Evolutionary conservation across 2,329 filamentous ascomycete species (phyloP).

Genomic region (Tolypocladium capitatum): DNA sequence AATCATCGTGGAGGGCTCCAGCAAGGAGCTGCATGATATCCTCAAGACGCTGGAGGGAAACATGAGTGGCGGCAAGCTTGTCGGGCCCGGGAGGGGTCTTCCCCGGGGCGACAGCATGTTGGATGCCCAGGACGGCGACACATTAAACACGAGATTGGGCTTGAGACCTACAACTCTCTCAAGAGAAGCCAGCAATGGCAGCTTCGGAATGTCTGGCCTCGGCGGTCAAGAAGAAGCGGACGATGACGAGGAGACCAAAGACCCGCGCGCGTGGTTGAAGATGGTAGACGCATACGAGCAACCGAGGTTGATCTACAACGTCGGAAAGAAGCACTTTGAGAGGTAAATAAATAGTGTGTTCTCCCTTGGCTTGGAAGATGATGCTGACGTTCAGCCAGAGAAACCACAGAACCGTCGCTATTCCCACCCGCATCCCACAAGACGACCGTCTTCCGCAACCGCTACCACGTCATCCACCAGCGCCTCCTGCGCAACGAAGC

Average conservation of each 20-base stretch:
- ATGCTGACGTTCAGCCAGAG: slow-evolving; percentile 23
- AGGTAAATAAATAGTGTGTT: slow-evolving; percentile 32
- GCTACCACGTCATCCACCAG: slow-evolving; percentile 87
- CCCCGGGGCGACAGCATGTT: slow-evolving; percentile 47
- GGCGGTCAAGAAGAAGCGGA: slow-evolving; percentile 40
- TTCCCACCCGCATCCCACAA: slow-evolving; percentile 71
- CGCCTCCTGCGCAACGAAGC: slow-evolving; percentile 83
- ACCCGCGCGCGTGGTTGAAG: slow-evolving; percentile 73
- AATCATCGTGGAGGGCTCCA: slow-evolving; percentile 78
- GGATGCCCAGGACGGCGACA: slow-evolving; percentile 39
- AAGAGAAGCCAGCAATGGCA: slow-evolving; percentile 51
- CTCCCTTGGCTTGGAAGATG: background rate
- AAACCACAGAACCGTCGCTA: slow-evolving; percentile 51
- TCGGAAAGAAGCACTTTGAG: slow-evolving; percentile 82
- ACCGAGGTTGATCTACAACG: slow-evolving; percentile 64
- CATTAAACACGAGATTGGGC: slow-evolving; percentile 42
- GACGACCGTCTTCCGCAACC: slow-evolving; percentile 73
- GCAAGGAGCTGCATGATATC: slow-evolving; percentile 65
- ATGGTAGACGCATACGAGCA: slow-evolving; percentile 76
- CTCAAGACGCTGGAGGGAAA: slow-evolving; percentile 73
- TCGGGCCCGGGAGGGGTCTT: slow-evolving; percentile 36
- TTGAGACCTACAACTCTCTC: slow-evolving; percentile 30
- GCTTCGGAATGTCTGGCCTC: slow-evolving; percentile 46
- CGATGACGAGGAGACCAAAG: slow-evolving; percentile 46
- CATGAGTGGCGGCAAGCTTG: slow-evolving; percentile 73